Percentiles rank a stretch among this genome's conserved stretches.
Conservation (phyloP, 2,329 filamentous ascomycete genomes). For the Colletotrichum trifolii region DNA sequence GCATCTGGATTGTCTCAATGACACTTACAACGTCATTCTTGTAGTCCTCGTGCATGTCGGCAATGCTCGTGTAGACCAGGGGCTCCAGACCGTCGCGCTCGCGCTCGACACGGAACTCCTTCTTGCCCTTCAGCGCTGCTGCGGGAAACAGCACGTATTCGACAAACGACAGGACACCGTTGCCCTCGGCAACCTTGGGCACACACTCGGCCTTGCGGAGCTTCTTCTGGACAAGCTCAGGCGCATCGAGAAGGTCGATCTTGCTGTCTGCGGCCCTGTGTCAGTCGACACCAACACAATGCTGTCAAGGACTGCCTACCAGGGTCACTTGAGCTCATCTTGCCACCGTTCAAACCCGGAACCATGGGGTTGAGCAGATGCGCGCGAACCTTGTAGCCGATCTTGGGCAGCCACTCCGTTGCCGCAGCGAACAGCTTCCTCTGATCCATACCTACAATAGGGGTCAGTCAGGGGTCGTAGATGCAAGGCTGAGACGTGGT, state of each 20-base stretch:
- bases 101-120: slow-evolving; percentile 75
- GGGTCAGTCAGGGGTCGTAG: not conserved
- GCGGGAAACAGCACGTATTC: slow-evolving; percentile 89
- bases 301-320: slow-evolving; percentile 53
- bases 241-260: slow-evolving; percentile 88
- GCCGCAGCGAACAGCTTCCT: slow-evolving; percentile 90
- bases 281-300: slow-evolving; percentile 3
- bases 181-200: slow-evolving; percentile 82
- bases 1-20: not conserved
- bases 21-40: slow-evolving; percentile 67
- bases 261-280: slow-evolving; percentile 74
- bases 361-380: slow-evolving; percentile 89
- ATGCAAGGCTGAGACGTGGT: not conserved
- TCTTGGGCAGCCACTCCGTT: slow-evolving; percentile 83
- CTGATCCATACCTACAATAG: slow-evolving; percentile 71
- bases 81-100: slow-evolving; percentile 74
- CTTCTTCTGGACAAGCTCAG: slow-evolving; percentile 83
- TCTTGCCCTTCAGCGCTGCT: slow-evolving; percentile 67
- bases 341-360: slow-evolving; percentile 83
- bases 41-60: slow-evolving; percentile 84
- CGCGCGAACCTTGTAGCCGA: slow-evolving; percentile 77
- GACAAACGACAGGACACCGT: slow-evolving; percentile 87
- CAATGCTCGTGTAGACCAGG: slow-evolving; percentile 81
- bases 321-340: slow-evolving; percentile 84
- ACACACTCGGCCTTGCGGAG: slow-evolving; percentile 85